Conservation (phyloP, 225 moss, liverwort and hornwort species). For the Pleurozium schreberi region DNA sequence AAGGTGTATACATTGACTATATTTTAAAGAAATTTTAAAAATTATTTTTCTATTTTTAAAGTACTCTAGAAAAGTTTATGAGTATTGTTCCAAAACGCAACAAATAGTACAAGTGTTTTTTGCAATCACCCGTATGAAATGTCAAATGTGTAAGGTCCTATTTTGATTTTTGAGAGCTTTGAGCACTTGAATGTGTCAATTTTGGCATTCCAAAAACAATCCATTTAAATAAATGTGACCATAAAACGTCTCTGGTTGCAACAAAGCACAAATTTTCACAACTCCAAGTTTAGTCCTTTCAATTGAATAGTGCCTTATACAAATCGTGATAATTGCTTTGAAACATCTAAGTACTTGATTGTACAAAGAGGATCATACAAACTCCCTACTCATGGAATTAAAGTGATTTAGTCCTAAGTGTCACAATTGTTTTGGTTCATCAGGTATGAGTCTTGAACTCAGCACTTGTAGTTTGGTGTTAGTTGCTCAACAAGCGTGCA, state of each 20-base stretch:
- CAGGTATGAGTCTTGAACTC: neutral
- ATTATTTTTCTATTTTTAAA: too few relatives aligned
- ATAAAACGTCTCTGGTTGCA: neutral
- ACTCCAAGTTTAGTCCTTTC: neutral
- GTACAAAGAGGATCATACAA: neutral
- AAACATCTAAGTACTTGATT: accelerated
- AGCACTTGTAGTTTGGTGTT: accelerated
- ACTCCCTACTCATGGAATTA: neutral
- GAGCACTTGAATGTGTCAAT: neutral
- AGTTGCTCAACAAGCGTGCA: too few relatives aligned
- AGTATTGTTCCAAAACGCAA: too few relatives aligned
- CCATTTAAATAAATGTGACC: accelerated
- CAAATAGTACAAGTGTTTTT: too few relatives aligned
- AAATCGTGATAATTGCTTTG: neutral
- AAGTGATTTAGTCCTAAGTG: accelerated
- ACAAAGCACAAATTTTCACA: neutral
- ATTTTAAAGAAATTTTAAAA: too few relatives aligned
- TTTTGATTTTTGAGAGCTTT: accelerated
- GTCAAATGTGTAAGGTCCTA: too few relatives aligned
- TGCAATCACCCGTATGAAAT: too few relatives aligned
- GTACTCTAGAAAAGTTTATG: too few relatives aligned
- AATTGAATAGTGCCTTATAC: neutral
- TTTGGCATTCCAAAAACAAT: neutral
- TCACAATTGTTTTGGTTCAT: neutral
- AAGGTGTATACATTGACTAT: too few relatives aligned